Base-by-base conservation (phyloP, 2,329 filamentous ascomycete genomes). In the Anthostomella pinea region DNA sequence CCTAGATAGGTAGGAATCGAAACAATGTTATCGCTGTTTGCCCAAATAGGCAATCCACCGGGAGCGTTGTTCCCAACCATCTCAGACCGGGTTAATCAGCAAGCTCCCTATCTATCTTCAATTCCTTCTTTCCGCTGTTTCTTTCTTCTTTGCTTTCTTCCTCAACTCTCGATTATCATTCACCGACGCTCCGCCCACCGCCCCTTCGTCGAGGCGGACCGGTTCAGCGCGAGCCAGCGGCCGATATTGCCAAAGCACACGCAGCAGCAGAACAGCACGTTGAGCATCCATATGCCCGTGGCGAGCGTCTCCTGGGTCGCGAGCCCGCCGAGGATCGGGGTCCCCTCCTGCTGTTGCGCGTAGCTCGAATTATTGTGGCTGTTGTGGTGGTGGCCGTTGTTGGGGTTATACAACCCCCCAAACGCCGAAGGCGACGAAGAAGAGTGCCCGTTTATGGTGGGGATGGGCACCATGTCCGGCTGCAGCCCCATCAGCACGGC, bases 211-310 rank as follows among this genome's bases (percentile, higher is more conserved):
- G 54, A 59, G 2, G 63, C 61, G n/a, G 63, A 61, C 38, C 55
- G 59, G 15, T 66, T 72, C 46, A 79, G 64, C n/a, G 83, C 81
- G 47, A 97, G 65, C 44, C 87, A 75, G 45, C 93, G 74, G 9
- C 93, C 93, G 56, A 98, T 88, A 58, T 95, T 97, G 8, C 93
- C 93, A 70, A 98, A 96, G 64, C 90, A 96, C 8, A 97, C 79
- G 51, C 87, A 89, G 56, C 87, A 94, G 65, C 93, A 96, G 60
- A 96, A 98, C 33, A 98, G 66, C 17, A 97, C 89, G 56, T 88
- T 95, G 16, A 91, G 73, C 56, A 95, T 84, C 91, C 93, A 98
- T 4, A 89, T 87, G 9, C 81, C 83, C 13, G 85, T 76, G 39
- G 85, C 86, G 2, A 89, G 61, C 6, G 70, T 79, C 51, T 87